A percentile compares a stretch with the other conserved stretches of the same genome.
Evolutionary conservation across 129 eudicot species (phyloP).

Genomic region (Tanacetum coccineum): DNA sequence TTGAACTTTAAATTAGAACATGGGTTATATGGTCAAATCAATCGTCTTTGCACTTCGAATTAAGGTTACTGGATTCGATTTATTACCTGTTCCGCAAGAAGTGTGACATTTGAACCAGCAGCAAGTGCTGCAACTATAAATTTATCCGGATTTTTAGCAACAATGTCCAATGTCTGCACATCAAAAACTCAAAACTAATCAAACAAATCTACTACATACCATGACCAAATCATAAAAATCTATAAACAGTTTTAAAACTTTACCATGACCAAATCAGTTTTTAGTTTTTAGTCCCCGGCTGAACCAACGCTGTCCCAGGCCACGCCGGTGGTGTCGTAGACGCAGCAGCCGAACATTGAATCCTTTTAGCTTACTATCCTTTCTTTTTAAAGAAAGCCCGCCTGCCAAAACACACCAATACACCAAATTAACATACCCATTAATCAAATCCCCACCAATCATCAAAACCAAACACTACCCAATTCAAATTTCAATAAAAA

Average conservation of each 20-base stretch:
- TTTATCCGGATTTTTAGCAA: conserved; percentile 88
- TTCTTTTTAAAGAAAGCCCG: conserved; percentile 54
- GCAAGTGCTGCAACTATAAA: conserved; percentile 93
- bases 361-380: conserved; percentile 48
- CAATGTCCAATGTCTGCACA: conserved; percentile 86
- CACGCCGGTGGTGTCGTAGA: conserved; percentile 81
- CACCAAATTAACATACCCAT: conserved; percentile 3
- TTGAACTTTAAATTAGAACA: too few relatives aligned
- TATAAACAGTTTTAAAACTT: not conserved
- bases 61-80: not conserved
- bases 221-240: not conserved
- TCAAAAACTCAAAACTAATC: conserved; percentile 6
- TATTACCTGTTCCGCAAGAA: conserved; percentile 94
- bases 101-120: conserved; percentile 96
- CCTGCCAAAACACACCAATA: conserved; percentile 37
- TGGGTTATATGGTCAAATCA: too few relatives aligned
- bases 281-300: conserved; percentile 57
- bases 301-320: conserved; percentile 76
- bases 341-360: conserved; percentile 58
- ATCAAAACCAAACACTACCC: conserved; percentile 5
- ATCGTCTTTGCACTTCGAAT: too few relatives aligned
- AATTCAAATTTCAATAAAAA: not conserved
- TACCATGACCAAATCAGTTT: conserved; percentile 99
- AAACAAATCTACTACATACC: not conserved
- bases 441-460: not conserved